Base-by-base conservation (phyloP, 768 basidiomycete species). In the Boletus pseudopeckii region DNA sequence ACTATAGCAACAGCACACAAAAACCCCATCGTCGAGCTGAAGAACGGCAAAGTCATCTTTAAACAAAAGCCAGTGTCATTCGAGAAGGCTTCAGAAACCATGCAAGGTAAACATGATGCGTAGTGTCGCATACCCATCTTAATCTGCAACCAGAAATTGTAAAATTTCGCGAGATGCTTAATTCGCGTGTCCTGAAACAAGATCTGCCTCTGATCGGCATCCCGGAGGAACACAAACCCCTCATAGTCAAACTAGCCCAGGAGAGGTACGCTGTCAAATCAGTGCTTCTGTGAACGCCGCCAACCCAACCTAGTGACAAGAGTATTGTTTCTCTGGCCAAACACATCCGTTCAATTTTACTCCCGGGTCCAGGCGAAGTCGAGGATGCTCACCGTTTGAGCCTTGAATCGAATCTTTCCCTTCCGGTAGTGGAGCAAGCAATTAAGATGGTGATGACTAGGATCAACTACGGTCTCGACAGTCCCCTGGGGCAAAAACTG, bases 191-290 rank as follows among this genome's bases (percentile, higher is more conserved):
- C 22, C 69, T 74, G 43, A 71, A 69, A 14, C 69, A 77, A 47
- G 75, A 78, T 17, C 69, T 75, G 1, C 77, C 84, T n/a, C 69
- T 94, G 28, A 65, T 65, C 8, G 65, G 63, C 7, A 79, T 93
- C 46, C 86, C 92, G 1, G 80, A 85, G 5, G 81, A 87, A 55
- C 78, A 92, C 65, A 77, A 73, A 57, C 82, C 90, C 1, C 72
- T 95, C 24, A 81, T 96, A 60, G 92, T 84, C 6, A 92, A 93
- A 68, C 71, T 93, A 38, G 82, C 82, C 1, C 88, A 92, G 58
- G 93, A 96, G 72, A 93, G 92, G 93, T 92, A 75, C 51, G 45
- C 30, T 49, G 39, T 56, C 5, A 26, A 24, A 39, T 11, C 20
- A 32, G 8, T 24, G 20, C 32, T 52, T 48, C 28, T 8, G 11